phyloP scores from a whole-genome alignment of 371 early-diverging fungal species.

The Basidiobolus heterosporus region DNA sequence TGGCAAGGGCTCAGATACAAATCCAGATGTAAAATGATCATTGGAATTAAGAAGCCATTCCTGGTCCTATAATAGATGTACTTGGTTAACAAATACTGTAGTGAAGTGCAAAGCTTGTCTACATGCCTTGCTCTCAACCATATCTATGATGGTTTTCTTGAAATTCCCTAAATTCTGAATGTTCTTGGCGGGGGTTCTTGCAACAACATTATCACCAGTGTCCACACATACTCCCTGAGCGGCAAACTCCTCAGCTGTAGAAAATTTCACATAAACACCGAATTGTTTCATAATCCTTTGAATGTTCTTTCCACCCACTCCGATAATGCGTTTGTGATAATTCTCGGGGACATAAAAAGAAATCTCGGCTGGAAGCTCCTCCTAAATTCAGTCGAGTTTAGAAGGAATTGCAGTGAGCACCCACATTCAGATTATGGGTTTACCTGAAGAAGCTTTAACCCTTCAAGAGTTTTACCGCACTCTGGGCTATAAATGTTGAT shows the following conservation, averaged over 20 bases:
- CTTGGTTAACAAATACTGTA: too few relatives aligned
- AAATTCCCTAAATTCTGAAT: constrained; percentile 43
- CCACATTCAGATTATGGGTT: too few relatives aligned
- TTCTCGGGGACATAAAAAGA: constrained; percentile 76
- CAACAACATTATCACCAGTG: constrained; percentile 70
- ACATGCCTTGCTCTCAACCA: constrained; percentile 37
- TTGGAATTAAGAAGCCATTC: too few relatives aligned
- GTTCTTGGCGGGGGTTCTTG: constrained; percentile 77
- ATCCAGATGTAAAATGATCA: too few relatives aligned
- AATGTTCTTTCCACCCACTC: constrained; percentile 88
- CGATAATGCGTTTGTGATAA: constrained; percentile 87
- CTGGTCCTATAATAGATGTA: too few relatives aligned
- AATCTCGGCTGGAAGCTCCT: constrained; percentile 73
- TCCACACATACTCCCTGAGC: constrained; percentile 62
- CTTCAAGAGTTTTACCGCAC: constrained; percentile 41
- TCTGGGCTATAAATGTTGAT: constrained; percentile 44
- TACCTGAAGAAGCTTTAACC: constrained; percentile 41
- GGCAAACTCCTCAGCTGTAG: constrained; percentile 62
- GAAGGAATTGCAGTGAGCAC: too few relatives aligned
- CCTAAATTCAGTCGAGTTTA: too few relatives aligned
- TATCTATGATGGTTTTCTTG: constrained; percentile 54
- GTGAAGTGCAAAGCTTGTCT: constrained; percentile 7
- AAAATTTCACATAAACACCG: constrained; percentile 88
- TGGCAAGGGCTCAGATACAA: too few relatives aligned
- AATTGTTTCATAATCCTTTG: constrained; percentile 89